Evolutionary conservation across 768 basidiomycete species (phyloP).

Genomic region (Tremella mesenterica): DNA sequence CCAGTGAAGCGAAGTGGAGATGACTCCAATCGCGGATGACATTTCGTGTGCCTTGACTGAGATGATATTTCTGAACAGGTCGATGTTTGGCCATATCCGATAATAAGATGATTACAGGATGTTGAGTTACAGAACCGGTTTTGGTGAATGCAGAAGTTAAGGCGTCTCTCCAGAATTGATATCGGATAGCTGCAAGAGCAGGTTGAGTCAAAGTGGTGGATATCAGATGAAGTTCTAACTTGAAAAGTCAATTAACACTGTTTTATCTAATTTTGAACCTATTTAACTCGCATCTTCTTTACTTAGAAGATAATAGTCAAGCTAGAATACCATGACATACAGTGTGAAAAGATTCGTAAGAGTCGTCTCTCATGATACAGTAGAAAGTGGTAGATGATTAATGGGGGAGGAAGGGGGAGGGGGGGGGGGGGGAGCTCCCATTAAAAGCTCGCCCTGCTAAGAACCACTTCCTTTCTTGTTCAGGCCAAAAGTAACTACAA

Average conservation of each 20-base stretch:
- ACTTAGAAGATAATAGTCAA: too few species aligned
- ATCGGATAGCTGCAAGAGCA: constrained; percentile 41
- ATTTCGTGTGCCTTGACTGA: constrained; percentile 41
- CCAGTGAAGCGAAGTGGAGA: background rate
- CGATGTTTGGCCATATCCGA: constrained; percentile 23
- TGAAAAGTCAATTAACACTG: too few species aligned
- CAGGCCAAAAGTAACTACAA: constrained; percentile 38
- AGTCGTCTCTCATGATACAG: too few species aligned
- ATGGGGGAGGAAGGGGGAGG: too few species aligned
- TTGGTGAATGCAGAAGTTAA: constrained; percentile 27
- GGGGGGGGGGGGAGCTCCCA: constrained; percentile 19
- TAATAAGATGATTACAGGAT: constrained; percentile 38
- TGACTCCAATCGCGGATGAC: too few species aligned
- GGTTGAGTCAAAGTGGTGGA: constrained; percentile 36
- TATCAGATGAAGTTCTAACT: constrained; percentile 42
- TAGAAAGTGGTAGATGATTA: too few species aligned
- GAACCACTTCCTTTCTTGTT: constrained; percentile 33
- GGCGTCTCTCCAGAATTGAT: constrained; percentile 44
- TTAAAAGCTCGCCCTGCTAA: constrained; percentile 43
- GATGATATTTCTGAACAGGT: constrained; percentile 41
- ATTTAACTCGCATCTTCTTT: too few species aligned
- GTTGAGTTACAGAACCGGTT: constrained; percentile 27
- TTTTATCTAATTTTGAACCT: background rate
- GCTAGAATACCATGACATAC: too few species aligned
- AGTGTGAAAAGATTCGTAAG: too few species aligned